Conservation (phyloP, 495 filamentous ascomycete species). For the Mycothermus thermophilus region DNA sequence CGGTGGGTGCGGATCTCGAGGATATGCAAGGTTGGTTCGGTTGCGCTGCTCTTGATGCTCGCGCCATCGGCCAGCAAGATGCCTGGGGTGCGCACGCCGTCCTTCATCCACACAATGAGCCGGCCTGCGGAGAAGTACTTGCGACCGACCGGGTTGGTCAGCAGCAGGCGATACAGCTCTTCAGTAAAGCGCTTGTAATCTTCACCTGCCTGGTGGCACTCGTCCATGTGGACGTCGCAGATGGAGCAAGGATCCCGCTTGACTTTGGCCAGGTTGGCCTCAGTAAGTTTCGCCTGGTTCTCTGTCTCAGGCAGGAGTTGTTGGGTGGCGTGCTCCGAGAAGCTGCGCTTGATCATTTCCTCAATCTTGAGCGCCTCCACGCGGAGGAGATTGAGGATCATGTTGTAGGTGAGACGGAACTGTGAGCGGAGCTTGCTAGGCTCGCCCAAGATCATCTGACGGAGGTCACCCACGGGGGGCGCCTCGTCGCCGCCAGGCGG, state of each 20-base stretch:
- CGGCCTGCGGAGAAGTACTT: constrained; percentile 60
- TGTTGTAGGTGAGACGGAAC: constrained; percentile 96
- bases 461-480: constrained; percentile 64
- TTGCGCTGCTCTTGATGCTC: constrained; percentile 36
- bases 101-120: constrained; percentile 55
- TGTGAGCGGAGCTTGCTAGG: constrained; percentile 92
- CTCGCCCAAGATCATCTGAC: constrained; percentile 90
- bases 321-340: constrained; percentile 97
- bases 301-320: constrained; percentile 90
- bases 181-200: constrained; percentile 58
- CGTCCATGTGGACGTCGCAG: constrained; percentile 66
- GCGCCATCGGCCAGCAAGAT: constrained; percentile 66
- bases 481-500: constrained; percentile 67
- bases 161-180: constrained; percentile 57
- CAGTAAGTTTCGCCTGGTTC: constrained; percentile 81
- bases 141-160: constrained; percentile 63
- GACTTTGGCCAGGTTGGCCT: constrained; percentile 79
- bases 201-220: constrained; percentile 67
- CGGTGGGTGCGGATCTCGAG: constrained; percentile 55
- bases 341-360: constrained; percentile 99
- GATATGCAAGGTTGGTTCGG: constrained; percentile 54
- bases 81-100: constrained; percentile 65
- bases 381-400: constrained; percentile 91
- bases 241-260: constrained; percentile 71
- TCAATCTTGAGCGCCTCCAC: constrained; percentile 97